phyloP scores from a whole-genome alignment of 202 grass and related monocot genomes.

The Cymbopogon flexuosus region DNA sequence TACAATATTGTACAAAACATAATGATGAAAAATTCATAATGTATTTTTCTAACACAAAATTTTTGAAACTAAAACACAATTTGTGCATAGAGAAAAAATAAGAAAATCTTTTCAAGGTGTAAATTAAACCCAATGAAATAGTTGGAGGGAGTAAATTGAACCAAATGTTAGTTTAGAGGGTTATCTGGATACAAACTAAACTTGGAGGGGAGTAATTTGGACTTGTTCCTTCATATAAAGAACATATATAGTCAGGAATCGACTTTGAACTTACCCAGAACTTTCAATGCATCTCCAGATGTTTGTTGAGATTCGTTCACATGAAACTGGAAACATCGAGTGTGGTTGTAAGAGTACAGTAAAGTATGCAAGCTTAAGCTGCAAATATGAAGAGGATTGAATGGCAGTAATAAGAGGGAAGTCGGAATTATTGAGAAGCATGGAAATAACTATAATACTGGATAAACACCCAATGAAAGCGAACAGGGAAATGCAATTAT shows the following conservation, averaged over 20 bases:
- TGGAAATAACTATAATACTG: constrained; percentile 10
- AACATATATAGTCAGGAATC: not conserved
- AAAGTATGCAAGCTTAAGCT: constrained; percentile 19
- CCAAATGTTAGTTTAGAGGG: too few species aligned
- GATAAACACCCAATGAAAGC: constrained; percentile 10
- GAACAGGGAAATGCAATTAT: not conserved
- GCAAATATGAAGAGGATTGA: constrained; percentile 7
- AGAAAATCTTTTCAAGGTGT: too few species aligned
- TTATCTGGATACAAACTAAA: too few species aligned
- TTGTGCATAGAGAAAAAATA: too few species aligned
- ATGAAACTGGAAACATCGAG: constrained; percentile 71
- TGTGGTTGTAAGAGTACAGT: constrained; percentile 17
- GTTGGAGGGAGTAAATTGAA: too few species aligned
- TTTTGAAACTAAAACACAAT: too few species aligned
- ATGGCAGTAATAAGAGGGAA: constrained; percentile 27
- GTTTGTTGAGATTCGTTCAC: constrained; percentile 76
- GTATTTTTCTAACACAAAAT: too few species aligned
- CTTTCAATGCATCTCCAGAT: constrained; percentile 62
- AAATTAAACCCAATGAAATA: too few species aligned
- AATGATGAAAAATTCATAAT: too few species aligned
- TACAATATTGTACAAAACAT: not conserved
- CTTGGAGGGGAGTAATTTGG: too few species aligned
- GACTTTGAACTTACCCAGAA: constrained; percentile 44
- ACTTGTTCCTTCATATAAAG: too few species aligned
- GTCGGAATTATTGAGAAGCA: not conserved